Evolutionary conservation across 2,329 filamentous ascomycete species (phyloP), one percentile per base, ranked within the genome.

Genomic region (Mariannaea elegans): DNA sequence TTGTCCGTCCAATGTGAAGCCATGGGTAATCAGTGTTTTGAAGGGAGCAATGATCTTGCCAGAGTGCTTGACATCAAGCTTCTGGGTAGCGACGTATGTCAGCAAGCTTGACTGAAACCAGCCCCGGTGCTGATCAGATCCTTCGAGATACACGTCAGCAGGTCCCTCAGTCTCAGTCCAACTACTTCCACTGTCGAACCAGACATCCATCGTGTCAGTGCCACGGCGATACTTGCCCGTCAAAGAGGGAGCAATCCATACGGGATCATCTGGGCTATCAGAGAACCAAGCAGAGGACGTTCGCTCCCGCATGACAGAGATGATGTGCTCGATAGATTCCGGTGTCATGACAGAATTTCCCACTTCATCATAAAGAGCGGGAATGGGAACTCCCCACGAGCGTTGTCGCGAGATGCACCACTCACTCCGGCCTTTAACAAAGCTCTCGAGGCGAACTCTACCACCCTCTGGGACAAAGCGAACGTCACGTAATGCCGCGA

Each of bases 361-460:
- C 3, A 83, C 84, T 12, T 86, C 82, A 65, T 91, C 86, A 73
- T 96, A 97, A 0, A 99, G 79, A 1, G 93, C 93, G 13, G 95
- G 95, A 56, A 99, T 99, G 0, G 95, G 95, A 5, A 99, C 93
- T 66, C 95, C 95, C 95, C 95, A 99, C 12, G 93, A 90, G 48
- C 95, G 88, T 76, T 99, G 95, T 44, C 95, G 88, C 5, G 95
- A 99, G 68, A 99, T 97, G 73, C 95, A 99, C 95, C 95, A 99
- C 75, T 99, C 94, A 70, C 87, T 97, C 49, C 95, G 87, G 19
- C 92, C 91, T 70, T 90, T 89, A 27, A 99, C 83, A 71, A 98
- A 99, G 73, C 91, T 93, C 71, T 92, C 87, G 4, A 99, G 82
- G 24, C 95, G 86, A 6, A 85, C 85, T 65, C 85, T 88, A 7